A percentile compares a stretch with the other conserved stretches of the same genome.
phyloP scores from a whole-genome alignment of 805 yeast species.

The Geotrichum ghanense region DNA sequence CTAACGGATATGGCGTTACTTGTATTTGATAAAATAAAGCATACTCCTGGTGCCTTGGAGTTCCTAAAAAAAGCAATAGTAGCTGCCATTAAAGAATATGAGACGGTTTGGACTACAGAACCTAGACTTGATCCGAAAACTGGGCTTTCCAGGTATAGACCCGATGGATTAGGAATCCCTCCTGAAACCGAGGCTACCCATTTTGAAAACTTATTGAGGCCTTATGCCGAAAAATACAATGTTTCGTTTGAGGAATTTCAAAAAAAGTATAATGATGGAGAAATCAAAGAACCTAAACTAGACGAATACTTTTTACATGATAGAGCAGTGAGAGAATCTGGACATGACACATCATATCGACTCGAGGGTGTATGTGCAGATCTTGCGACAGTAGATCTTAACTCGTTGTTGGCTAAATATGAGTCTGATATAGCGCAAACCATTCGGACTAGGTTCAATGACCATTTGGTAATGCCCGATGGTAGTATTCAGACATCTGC shows the following conservation, averaged over 20 bases:
- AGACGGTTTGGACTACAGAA: slow-evolving; percentile 60
- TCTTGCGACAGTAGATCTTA: slow-evolving; percentile 83
- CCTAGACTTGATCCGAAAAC: slow-evolving; percentile 68
- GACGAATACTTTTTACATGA: slow-evolving; percentile 88
- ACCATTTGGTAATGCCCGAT: slow-evolving; percentile 30
- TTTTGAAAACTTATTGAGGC: slow-evolving; percentile 57
- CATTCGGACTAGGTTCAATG: slow-evolving; percentile 45
- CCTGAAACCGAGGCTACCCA: slow-evolving; percentile 93
- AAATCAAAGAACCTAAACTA: slow-evolving; percentile 61
- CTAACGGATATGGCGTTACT: slow-evolving; percentile 81
- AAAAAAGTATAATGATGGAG: slow-evolving; percentile 53
- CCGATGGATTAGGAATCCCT: slow-evolving; percentile 87
- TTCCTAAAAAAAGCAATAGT: slow-evolving; percentile 51
- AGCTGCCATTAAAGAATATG: slow-evolving; percentile 83
- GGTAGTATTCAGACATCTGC: slow-evolving; percentile 36
- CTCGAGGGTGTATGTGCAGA: slow-evolving; percentile 83
- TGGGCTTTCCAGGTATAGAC: slow-evolving; percentile 82
- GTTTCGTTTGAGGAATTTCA: slow-evolving; percentile 53
- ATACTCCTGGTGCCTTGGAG: slow-evolving; percentile 33
- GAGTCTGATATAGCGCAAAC: slow-evolving; percentile 71
- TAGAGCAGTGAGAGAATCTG: slow-evolving; percentile 90
- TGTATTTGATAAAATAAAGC: slow-evolving; percentile 44
- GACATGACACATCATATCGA: slow-evolving; percentile 90
- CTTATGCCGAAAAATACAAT: slow-evolving; percentile 54
- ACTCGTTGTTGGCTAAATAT: slow-evolving; percentile 77